Conservation (phyloP, 164 flowering plant species). For the Tinospora cordifolia region DNA sequence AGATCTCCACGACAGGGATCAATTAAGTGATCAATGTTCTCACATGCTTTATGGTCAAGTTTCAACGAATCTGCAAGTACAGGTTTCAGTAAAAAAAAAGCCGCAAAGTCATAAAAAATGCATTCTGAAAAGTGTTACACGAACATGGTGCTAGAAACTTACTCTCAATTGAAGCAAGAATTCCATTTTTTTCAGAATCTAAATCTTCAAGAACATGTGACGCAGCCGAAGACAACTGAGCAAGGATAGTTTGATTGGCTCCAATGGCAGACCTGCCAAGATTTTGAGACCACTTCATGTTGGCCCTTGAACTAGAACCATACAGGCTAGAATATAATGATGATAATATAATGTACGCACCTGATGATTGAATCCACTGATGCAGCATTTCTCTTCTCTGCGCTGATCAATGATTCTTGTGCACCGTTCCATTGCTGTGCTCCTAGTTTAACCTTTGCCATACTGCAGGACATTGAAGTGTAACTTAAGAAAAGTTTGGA, state of each 20-base stretch:
- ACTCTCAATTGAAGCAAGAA: slow-evolving; percentile 71
- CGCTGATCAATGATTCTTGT: slow-evolving; percentile 62
- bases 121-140: background rate
- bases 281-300: background rate
- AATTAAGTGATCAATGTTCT: slow-evolving; percentile 63
- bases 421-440: slow-evolving; percentile 82
- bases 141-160: slow-evolving; percentile 24
- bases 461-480: slow-evolving; percentile 35
- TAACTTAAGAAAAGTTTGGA: background rate
- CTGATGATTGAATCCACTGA: slow-evolving; percentile 69
- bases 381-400: slow-evolving; percentile 68
- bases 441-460: slow-evolving; percentile 55
- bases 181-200: slow-evolving; percentile 48
- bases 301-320: background rate
- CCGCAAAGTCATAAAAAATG: background rate
- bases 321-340: background rate
- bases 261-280: slow-evolving; percentile 58
- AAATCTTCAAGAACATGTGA: slow-evolving; percentile 66
- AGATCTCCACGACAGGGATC: slow-evolving; percentile 73
- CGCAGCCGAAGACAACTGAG: slow-evolving; percentile 63
- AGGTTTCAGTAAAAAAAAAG: background rate
- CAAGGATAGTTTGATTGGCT: slow-evolving; percentile 56
- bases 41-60: slow-evolving; percentile 85
- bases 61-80: slow-evolving; percentile 59
- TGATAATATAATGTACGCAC: slow-evolving; percentile 23